Evolutionary conservation across 352 stramenopile genomes (phyloP).

Genomic region (Pythium angustatum): DNA sequence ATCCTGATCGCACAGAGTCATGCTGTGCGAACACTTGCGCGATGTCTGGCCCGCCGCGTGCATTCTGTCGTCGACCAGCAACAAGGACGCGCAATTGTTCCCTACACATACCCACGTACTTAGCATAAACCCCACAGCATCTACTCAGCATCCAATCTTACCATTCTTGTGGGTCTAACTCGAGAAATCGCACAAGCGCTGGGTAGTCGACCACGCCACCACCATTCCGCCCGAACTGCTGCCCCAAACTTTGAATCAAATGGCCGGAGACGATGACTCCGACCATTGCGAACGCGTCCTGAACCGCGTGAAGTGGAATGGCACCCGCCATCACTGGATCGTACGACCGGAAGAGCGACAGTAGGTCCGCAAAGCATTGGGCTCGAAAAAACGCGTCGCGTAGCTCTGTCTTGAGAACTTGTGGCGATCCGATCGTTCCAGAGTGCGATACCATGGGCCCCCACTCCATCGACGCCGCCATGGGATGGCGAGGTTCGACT

Average conservation of each 20-base stretch:
- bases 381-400: conserved; percentile 49
- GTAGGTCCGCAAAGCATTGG: conserved; percentile 46
- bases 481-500: background rate
- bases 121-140: background rate
- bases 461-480: conserved; percentile 23
- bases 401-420: conserved; percentile 42
- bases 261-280: conserved; percentile 41
- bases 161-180: conserved; percentile 56
- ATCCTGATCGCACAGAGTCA: conserved; percentile 43
- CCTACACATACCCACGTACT: conserved; percentile 27
- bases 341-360: conserved; percentile 54
- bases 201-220: conserved; percentile 52
- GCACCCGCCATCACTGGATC: conserved; percentile 39
- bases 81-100: conserved; percentile 47
- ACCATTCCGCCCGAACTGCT: conserved; percentile 37
- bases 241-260: conserved; percentile 37
- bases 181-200: conserved; percentile 45
- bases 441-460: background rate
- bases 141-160: conserved; percentile 24
- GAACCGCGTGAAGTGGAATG: conserved; percentile 41
- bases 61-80: conserved; percentile 29
- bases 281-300: conserved; percentile 50
- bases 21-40: conserved; percentile 44
- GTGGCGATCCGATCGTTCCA: background rate
- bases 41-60: conserved; percentile 40